Percentiles rank a stretch among this genome's conserved stretches.
phyloP scores from a whole-genome alignment of 257 asterid species.

The Solanum lycopersicoides region DNA sequence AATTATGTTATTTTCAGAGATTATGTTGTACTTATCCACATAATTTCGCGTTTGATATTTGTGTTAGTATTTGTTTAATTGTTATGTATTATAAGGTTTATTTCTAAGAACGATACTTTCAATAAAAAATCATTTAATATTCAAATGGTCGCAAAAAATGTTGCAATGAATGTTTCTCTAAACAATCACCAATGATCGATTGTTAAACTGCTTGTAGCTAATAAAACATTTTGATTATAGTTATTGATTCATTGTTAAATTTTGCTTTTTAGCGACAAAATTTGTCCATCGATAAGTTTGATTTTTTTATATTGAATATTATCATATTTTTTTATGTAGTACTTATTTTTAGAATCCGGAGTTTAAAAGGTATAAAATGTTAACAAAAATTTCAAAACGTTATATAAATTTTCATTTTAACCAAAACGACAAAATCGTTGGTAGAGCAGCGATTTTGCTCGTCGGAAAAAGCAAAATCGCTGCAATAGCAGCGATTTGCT shows the following conservation, averaged over 20 bases:
- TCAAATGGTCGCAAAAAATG: not conserved
- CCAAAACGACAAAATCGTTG: too few species aligned
- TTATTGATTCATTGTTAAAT: not conserved
- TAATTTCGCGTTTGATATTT: not conserved
- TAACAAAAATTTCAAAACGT: too few species aligned
- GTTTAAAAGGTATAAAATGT: too few species aligned
- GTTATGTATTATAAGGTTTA: not conserved
- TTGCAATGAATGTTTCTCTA: too few species aligned
- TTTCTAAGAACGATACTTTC: not conserved
- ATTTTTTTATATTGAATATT: not conserved
- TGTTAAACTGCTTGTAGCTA: not conserved
- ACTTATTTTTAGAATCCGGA: not conserved
- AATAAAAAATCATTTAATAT: too few species aligned
- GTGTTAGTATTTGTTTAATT: not conserved
- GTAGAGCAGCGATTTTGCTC: too few species aligned
- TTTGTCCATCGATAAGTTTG: too few species aligned
- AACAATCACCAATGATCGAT: too few species aligned
- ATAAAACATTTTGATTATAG: not conserved
- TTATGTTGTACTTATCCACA: not conserved
- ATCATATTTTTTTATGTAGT: not conserved
- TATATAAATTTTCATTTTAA: too few species aligned
- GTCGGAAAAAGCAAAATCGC: too few species aligned
- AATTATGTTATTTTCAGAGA: not conserved
- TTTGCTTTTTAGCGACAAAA: not conserved
- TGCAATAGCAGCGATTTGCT: too few species aligned